A percentile compares a stretch with the other conserved stretches of the same genome.
phyloP scores from a whole-genome alignment of 192 early-diverging fungal species.

The Linderina pennispora region DNA sequence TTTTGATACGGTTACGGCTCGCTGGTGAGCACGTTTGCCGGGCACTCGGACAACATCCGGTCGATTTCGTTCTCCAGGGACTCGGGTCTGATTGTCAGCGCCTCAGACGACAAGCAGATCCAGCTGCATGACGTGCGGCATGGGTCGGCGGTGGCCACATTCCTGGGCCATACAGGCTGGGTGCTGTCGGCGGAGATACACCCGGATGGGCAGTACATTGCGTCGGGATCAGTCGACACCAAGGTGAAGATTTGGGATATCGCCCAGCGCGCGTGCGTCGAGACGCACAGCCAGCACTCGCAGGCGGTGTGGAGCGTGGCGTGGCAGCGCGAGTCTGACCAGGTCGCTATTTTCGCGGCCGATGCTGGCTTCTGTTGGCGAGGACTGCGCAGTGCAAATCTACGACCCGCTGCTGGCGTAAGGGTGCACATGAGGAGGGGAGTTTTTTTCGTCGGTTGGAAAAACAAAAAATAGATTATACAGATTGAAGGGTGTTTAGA shows the following conservation, averaged over 20 bases:
- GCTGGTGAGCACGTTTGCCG: conserved; percentile 30
- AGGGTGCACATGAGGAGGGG: too few relatives aligned
- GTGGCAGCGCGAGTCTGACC: conserved; percentile 33
- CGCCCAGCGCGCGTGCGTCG: conserved; percentile 30
- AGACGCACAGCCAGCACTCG: conserved; percentile 35
- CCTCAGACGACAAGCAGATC: conserved; percentile 43
- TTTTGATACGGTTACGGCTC: conserved; percentile 27
- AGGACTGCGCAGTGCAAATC: conserved; percentile 30
- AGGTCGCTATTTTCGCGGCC: conserved; percentile 21
- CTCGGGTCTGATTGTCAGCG: conserved; percentile 31
- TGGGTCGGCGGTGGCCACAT: conserved; percentile 25
- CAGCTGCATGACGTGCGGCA: conserved; percentile 40
- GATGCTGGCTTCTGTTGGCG: conserved; percentile 38
- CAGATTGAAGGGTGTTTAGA: not conserved
- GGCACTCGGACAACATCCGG: conserved; percentile 43
- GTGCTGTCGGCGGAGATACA: conserved; percentile 41
- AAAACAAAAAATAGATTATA: too few relatives aligned
- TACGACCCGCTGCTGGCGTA: conserved; percentile 44
- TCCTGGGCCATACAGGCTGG: conserved; percentile 42
- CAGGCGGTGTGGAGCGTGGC: conserved; percentile 41
- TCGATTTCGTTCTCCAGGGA: conserved; percentile 38
- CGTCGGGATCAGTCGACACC: conserved; percentile 37
- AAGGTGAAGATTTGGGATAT: conserved; percentile 49
- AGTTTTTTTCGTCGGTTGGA: too few relatives aligned
- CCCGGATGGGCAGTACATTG: conserved; percentile 33